Evolutionary conservation across 495 filamentous ascomycete species (phyloP), one percentile per base, ranked within the genome.

Genomic region (Lentithecium fluviatile): DNA sequence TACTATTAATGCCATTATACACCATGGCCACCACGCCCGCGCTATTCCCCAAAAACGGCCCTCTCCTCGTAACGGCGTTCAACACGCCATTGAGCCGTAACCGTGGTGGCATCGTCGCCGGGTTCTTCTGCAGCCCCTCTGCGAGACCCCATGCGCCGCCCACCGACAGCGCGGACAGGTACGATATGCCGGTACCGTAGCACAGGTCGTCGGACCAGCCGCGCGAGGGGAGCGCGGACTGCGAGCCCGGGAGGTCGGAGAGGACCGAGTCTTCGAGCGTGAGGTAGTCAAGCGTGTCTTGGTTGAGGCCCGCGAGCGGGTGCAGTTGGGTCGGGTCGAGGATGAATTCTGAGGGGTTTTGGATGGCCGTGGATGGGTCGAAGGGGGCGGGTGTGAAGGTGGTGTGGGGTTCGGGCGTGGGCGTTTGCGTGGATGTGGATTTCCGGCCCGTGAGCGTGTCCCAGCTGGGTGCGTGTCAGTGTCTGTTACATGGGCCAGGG

Each of bases 171-270:
- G 86, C 94, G 11, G 85, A 78, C 51, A 98, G 82, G 74, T 98
- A 98, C 64, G 90, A 95, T 36, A 92, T 85, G 55, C 94, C 94
- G 23, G 93, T 91, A 68, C 95, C 95, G 71, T 98, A 98, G 76
- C 94, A 97, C 49, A 98, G 84, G 74, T 98, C 94, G 72, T 98
- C 94, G 50, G 89, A 94, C 85, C 95, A 98, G 66, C 94, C 94
- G 71, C 95, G 87, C 25, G 91, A 96, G 4, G 95, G 95, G 34
- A 98, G 82, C 36, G 89, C 86, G 13, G 91, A 90, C 57, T 87
- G 87, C 40, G 83, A 80, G 68, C 91, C 92, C 50, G 94, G 90
- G n/a, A 95, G 82, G 68, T 92, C 81, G 37, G 91, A 92, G 45
- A 97, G 87, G 11, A 86, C 81, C 23, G 90, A 88, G 68, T 97